These are phyloP conservation scores for Paramyrothecium sp. DNA, from an alignment of 2,329 filamentous ascomycete species.

Conservation along the genomic window DNA sequence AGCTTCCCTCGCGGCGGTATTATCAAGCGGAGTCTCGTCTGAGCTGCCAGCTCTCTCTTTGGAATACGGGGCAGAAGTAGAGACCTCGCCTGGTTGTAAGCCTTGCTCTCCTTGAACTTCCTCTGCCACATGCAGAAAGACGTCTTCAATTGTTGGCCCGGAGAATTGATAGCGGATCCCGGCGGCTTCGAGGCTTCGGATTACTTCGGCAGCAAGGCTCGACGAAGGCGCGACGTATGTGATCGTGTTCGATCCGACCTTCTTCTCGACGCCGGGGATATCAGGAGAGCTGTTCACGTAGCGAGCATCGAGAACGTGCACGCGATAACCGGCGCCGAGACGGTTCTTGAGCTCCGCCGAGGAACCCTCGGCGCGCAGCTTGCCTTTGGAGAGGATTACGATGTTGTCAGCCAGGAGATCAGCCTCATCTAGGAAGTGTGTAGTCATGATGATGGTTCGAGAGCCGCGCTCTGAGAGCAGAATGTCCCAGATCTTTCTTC, in stretches of 20 bases:
- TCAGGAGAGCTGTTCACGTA: conserved; percentile 41
- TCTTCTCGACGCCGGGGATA: conserved; percentile 51
- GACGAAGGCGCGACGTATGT: conserved; percentile 70
- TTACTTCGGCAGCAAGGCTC: conserved; percentile 64
- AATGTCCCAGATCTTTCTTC: conserved; percentile 52
- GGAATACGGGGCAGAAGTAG: neutral
- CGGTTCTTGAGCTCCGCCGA: conserved; percentile 67
- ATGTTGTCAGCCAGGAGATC: conserved; percentile 71
- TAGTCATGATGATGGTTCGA: conserved; percentile 69
- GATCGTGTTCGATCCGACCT: conserved; percentile 63
- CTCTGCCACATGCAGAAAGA: conserved; percentile 65
- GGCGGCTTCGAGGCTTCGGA: conserved; percentile 61
- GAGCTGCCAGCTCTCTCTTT: conserved; percentile 3
- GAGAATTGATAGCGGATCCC: conserved; percentile 66
- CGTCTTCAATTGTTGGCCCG: conserved; percentile 70
- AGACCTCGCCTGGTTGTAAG: neutral
- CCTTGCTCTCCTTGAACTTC: conserved; percentile 29
- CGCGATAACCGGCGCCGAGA: conserved; percentile 47
- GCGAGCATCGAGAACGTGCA: conserved; percentile 21
- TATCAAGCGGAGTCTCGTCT: neutral
- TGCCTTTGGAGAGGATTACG: conserved; percentile 66
- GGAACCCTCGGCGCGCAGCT: conserved; percentile 64
- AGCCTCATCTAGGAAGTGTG: conserved; percentile 76
- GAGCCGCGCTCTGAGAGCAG: conserved; percentile 64
- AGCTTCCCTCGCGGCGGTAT: neutral